Evolutionary conservation across 148 eudicot genomes (phyloP).

Genomic region (Arctostaphylos glauca): DNA sequence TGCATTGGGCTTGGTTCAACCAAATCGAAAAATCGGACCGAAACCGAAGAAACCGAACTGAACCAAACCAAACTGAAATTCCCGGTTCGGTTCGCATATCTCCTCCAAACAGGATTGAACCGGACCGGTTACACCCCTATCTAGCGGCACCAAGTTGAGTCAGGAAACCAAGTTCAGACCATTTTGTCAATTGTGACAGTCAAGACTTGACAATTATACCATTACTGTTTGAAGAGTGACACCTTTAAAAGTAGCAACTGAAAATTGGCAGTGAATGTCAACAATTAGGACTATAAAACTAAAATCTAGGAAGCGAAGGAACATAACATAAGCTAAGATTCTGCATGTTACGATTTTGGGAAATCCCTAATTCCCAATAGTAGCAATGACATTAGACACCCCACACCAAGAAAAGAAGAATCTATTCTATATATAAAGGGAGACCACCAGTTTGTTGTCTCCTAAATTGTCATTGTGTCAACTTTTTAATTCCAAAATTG

Average conservation of each 20-base stretch:
- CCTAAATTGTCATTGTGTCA: too few species aligned
- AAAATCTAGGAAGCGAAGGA: background rate
- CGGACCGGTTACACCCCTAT: too few species aligned
- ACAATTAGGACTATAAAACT: background rate
- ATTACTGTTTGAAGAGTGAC: background rate
- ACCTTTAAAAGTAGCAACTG: background rate
- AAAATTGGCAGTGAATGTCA: background rate
- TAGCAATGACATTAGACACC: background rate
- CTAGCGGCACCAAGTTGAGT: background rate
- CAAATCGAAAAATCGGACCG: too few species aligned
- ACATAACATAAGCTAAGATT: background rate
- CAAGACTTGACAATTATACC: background rate
- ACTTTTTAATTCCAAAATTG: too few species aligned
- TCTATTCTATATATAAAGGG: too few species aligned
- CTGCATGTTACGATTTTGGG: background rate
- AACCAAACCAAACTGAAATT: too few species aligned
- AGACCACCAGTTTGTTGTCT: too few species aligned
- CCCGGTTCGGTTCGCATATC: too few species aligned
- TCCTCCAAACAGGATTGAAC: too few species aligned
- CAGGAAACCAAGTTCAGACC: background rate
- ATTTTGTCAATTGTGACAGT: background rate
- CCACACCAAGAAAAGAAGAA: background rate
- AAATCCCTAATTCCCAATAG: background rate
- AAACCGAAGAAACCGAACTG: too few species aligned
- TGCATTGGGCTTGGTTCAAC: too few species aligned